Evolutionary conservation across 2,329 filamentous ascomycete species (phyloP).

Genomic region (Hypoxylon sp.): DNA sequence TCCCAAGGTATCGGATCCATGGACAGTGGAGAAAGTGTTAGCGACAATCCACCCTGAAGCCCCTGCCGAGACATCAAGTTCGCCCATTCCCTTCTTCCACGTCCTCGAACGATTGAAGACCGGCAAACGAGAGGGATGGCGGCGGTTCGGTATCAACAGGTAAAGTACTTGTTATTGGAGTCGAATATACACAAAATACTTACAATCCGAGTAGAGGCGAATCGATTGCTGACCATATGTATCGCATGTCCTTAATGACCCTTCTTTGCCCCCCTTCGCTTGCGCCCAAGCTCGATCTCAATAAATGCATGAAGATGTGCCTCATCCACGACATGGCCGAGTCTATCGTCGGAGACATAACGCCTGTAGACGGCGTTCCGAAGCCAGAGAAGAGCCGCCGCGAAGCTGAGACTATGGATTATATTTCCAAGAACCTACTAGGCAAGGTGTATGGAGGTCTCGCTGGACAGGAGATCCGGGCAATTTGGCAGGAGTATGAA

Average conservation of each 20-base stretch:
- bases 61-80: conserved; percentile 73
- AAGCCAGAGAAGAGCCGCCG: conserved; percentile 92
- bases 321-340: conserved; percentile 99
- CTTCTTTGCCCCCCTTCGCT: conserved; percentile 89
- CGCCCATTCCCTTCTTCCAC: conserved; percentile 94
- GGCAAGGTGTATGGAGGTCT: conserved; percentile 80
- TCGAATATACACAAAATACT: conserved; percentile 7
- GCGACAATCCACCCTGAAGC: conserved; percentile 72
- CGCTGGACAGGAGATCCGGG: conserved; percentile 79
- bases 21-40: conserved; percentile 75
- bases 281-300: conserved; percentile 79
- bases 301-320: conserved; percentile 93
- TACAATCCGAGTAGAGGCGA: conserved; percentile 72
- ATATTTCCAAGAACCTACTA: conserved; percentile 80
- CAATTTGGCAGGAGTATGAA: conserved; percentile 96
- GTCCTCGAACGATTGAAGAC: conserved; percentile 95
- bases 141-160: conserved; percentile 82
- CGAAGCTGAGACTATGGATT: conserved; percentile 93
- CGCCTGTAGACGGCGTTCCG: conserved; percentile 86
- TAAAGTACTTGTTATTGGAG: conserved; percentile 48
- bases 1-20: conserved; percentile 63
- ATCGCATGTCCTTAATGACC: conserved; percentile 97
- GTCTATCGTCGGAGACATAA: conserved; percentile 94
- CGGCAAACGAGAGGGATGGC: conserved; percentile 96
- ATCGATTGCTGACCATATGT: conserved; percentile 99